Conservation (phyloP, 352 stramenopile species). For the Phytophthora foliorum region DNA sequence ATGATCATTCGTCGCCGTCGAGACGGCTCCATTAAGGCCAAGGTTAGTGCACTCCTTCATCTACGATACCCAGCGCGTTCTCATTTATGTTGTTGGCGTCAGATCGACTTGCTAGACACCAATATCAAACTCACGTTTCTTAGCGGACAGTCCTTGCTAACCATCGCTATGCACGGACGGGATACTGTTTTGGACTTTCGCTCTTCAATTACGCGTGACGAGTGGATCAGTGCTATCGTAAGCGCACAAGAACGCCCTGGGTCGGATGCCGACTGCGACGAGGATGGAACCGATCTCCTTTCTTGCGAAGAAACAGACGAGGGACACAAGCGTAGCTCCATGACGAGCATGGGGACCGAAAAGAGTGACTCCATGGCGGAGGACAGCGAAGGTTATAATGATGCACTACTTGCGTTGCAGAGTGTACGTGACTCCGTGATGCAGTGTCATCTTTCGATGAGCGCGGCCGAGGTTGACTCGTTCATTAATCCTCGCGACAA, state of each 20-base stretch:
- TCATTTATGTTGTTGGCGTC: constrained; percentile 2
- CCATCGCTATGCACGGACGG: constrained; percentile 53
- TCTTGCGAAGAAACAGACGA: constrained; percentile 54
- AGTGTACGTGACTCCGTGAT: constrained; percentile 75
- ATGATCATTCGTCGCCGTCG: constrained; percentile 59
- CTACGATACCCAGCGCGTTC: neutral
- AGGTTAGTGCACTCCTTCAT: constrained; percentile 38
- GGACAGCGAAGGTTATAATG: constrained; percentile 54
- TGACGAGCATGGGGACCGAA: constrained; percentile 27
- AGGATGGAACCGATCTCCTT: constrained; percentile 51
- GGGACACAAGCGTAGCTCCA: constrained; percentile 15
- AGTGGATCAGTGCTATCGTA: constrained; percentile 74
- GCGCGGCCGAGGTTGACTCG: constrained; percentile 37
- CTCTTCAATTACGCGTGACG: constrained; percentile 53
- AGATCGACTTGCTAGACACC: constrained; percentile 72
- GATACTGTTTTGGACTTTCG: constrained; percentile 65
- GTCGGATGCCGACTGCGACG: constrained; percentile 42
- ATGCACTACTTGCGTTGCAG: constrained; percentile 66
- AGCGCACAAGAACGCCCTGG: constrained; percentile 52
- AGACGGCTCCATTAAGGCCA: constrained; percentile 64
- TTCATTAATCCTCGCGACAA: constrained; percentile 22
- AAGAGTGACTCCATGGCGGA: constrained; percentile 36
- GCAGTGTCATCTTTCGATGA: constrained; percentile 64
- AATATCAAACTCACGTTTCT: constrained; percentile 72
- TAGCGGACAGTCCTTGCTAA: constrained; percentile 65